These are phyloP conservation scores for Talaromyces borbonicus DNA, from an alignment of 495 filamentous ascomycete species.

Conservation along the genomic window DNA sequence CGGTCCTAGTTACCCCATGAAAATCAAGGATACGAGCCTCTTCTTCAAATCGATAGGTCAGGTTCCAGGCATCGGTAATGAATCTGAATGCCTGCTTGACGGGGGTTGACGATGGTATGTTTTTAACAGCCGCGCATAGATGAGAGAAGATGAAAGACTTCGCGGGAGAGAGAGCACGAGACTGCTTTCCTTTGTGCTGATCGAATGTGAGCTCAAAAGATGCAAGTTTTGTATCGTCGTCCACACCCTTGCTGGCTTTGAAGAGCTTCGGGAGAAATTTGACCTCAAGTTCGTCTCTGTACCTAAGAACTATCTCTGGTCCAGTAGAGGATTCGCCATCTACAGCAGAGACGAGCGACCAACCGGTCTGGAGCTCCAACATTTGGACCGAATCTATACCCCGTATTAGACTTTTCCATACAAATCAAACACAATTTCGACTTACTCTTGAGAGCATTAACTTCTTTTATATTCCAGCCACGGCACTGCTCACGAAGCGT, in stretches of 20 bases:
- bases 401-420: not conserved
- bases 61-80: slow-evolving; percentile 33
- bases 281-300: slow-evolving; percentile 65
- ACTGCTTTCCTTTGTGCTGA: slow-evolving; percentile 11
- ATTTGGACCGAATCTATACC: slow-evolving; percentile 50
- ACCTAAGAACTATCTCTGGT: slow-evolving; percentile 64
- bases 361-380: slow-evolving; percentile 64
- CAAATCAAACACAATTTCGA: not conserved
- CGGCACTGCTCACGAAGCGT: slow-evolving; percentile 75
- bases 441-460: slow-evolving; percentile 62
- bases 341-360: slow-evolving; percentile 61
- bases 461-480: slow-evolving; percentile 77
- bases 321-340: slow-evolving; percentile 24
- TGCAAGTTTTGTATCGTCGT: slow-evolving; percentile 13
- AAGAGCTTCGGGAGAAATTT: slow-evolving; percentile 61
- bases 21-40: slow-evolving; percentile 39
- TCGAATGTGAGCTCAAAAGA: slow-evolving; percentile 22
- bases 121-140: slow-evolving; percentile 23
- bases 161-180: slow-evolving; percentile 20
- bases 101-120: slow-evolving; percentile 22
- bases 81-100: slow-evolving; percentile 30
- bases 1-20: slow-evolving; percentile 36
- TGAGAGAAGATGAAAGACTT: slow-evolving; percentile 29
- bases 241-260: slow-evolving; percentile 11
- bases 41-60: slow-evolving; percentile 28